Conservation (phyloP, 2,329 filamentous ascomycete genomes). For the Trichophyton verrucosum region DNA sequence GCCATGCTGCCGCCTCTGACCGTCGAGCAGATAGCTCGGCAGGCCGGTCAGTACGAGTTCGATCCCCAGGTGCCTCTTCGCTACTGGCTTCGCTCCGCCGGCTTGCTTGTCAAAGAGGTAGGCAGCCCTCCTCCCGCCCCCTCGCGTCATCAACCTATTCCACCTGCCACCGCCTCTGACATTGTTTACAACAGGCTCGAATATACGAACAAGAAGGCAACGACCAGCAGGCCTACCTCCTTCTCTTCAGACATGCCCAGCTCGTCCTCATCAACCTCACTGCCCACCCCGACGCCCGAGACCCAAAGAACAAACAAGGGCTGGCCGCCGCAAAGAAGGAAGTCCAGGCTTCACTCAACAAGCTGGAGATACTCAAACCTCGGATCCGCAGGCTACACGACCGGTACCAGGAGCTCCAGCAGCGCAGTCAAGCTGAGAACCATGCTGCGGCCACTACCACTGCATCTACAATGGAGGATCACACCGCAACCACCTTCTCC, state of each 20-base stretch:
- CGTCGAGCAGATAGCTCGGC: slow-evolving; percentile 62
- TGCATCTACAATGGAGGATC: background rate
- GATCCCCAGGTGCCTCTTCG: slow-evolving; percentile 63
- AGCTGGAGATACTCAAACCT: slow-evolving; percentile 68
- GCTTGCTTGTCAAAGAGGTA: slow-evolving; percentile 70
- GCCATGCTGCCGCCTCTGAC: slow-evolving; percentile 46
- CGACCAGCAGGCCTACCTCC: slow-evolving; percentile 74
- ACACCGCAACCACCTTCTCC: background rate
- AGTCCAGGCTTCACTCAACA: slow-evolving; percentile 52
- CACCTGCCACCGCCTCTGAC: background rate
- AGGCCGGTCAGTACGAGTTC: slow-evolving; percentile 71
- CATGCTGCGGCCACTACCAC: slow-evolving; percentile 7
- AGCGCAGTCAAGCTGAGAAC: slow-evolving; percentile 27
- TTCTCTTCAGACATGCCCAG: slow-evolving; percentile 78
- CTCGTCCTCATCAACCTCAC: slow-evolving; percentile 67
- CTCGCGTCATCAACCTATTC: background rate
- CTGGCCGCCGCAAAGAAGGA: slow-evolving; percentile 48
- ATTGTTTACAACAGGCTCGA: slow-evolving; percentile 47
- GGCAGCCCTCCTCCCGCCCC: too few relatives aligned
- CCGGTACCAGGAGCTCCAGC: slow-evolving; percentile 48
- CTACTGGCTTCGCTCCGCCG: slow-evolving; percentile 70
- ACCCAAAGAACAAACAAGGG: slow-evolving; percentile 45
- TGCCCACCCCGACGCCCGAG: slow-evolving; percentile 61
- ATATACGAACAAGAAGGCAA: slow-evolving; percentile 81
- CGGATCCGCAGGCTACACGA: slow-evolving; percentile 59